Evolutionary conservation across 2,329 filamentous ascomycete species (phyloP), one percentile per base, ranked within the genome.

Genomic region (Aspergillus udagawae): DNA sequence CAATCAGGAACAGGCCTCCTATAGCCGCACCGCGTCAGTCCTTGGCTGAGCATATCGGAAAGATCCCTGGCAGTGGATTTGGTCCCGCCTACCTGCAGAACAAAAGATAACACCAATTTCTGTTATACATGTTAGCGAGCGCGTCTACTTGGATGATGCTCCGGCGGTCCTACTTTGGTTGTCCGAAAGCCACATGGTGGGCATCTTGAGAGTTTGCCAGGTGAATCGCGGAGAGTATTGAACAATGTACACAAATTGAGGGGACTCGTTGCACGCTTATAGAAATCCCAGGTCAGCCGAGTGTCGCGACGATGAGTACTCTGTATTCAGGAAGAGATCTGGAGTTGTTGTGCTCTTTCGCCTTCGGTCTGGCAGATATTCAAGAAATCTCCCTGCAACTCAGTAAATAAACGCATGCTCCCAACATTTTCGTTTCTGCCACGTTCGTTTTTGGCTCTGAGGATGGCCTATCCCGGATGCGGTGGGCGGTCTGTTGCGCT

Each of bases 71-170:
- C 0, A 2, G 10, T 47, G 21, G 35, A n/a, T 35, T 44, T 25
- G 14, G 27, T 28, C 53, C 56, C 75, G 88, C 90, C 67, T 88
- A 96, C 92, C 93, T 71, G 92, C 93, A 71, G 91, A 94, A 83
- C 94, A 97, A 82, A 99, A 99, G 73, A 92, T 91, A 62, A 97
- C 92, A 67, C 94, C 94, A 70, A 97, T 89, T 78, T 99, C 94
- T 97, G 70, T 67, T 27, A n/a, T 44, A 44, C 20, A 48, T 1
- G 53, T 72, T 59, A 71, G 65, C 60, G 38, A 54, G 52, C 51
- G 27, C 50, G 53, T 59, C 54, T 54, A 45, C n/a, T 17, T 17
- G 42, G n/a, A 21, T 42, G 21, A 23, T 32, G 51, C 7, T 12
- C 35, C 17, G 8, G 25, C 7, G 28, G 35, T 29, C 89, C 71